phyloP scores from a whole-genome alignment of 1,284 basidiomycete genomes.

The Fomitopsis schrenkii region DNA sequence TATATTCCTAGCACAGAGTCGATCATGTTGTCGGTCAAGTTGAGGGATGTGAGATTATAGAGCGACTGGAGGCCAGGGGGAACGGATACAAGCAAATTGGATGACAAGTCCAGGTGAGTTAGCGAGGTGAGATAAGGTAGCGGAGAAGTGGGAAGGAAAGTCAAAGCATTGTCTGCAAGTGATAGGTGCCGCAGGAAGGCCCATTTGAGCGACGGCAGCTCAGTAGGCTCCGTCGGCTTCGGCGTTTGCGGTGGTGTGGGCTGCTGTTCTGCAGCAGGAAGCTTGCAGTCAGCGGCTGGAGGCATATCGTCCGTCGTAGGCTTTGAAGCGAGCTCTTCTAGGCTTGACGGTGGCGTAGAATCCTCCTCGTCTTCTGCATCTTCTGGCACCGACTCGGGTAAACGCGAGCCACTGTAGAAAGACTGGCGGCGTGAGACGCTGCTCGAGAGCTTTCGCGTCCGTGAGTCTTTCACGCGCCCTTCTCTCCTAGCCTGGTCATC shows the following conservation, averaged over 20 bases:
- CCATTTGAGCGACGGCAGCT: conserved; percentile 72
- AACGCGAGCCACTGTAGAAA: conserved; percentile 42
- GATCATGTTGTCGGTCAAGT: conserved; percentile 94
- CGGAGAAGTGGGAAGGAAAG: conserved; percentile 73
- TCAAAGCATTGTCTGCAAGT: conserved; percentile 80
- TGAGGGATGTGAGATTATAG: conserved; percentile 80
- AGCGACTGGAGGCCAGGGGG: conserved; percentile 74
- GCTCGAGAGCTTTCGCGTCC: conserved; percentile 40
- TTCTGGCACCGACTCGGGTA: conserved; percentile 60
- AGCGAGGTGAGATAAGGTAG: conserved; percentile 73
- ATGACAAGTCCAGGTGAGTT: conserved; percentile 86
- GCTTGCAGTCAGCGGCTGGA: conserved; percentile 6
- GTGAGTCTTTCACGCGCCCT: conserved; percentile 45
- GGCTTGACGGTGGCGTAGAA: background rate
- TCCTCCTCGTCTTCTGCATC: conserved; percentile 38
- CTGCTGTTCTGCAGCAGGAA: conserved; percentile 20
- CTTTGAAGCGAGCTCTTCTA: background rate
- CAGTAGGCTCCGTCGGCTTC: conserved; percentile 20
- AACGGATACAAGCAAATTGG: conserved; percentile 84
- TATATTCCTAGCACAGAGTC: conserved; percentile 91
- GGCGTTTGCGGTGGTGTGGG: conserved; percentile 13
- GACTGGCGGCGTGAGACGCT: conserved; percentile 41
- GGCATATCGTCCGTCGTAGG: background rate
- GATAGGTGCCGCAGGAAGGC: conserved; percentile 73
- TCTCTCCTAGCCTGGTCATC: conserved; percentile 68